These are phyloP conservation scores for Curvularia lunata DNA, from an alignment of 2,329 filamentous ascomycete genomes.

Conservation along the genomic window DNA sequence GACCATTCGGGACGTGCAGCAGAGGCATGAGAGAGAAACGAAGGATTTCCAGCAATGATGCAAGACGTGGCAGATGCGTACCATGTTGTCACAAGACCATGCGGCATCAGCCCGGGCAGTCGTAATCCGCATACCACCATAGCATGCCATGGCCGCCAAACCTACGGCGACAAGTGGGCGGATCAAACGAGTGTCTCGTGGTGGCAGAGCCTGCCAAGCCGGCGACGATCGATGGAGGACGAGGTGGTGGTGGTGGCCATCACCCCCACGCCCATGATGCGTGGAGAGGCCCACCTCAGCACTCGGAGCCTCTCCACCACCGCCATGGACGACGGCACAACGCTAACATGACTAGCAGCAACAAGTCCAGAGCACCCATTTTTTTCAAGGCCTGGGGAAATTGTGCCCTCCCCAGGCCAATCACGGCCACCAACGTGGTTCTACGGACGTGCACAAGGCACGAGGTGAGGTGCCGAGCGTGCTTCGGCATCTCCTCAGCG, in stretches of 20 bases:
- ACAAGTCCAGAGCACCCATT: conserved; percentile 1
- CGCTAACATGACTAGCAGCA: neutral
- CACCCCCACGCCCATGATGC: conserved; percentile 36
- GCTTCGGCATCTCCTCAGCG: conserved; percentile 32
- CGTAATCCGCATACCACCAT: conserved; percentile 21
- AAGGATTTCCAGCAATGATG: conserved; percentile 25
- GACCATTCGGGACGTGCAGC: conserved; percentile 24
- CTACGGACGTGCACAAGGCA: neutral
- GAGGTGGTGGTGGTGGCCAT: neutral
- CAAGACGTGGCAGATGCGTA: conserved; percentile 45
- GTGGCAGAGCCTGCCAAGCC: conserved; percentile 18
- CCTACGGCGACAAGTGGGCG: conserved; percentile 3
- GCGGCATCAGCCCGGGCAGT: conserved; percentile 30
- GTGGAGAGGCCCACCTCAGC: conserved; percentile 30
- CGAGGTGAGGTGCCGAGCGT: conserved; percentile 19
- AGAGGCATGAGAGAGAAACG: conserved; percentile 28
- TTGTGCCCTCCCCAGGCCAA: neutral
- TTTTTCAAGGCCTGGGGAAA: neutral
- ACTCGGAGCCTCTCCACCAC: conserved; percentile 24
- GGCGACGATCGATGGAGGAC: conserved; percentile 16
- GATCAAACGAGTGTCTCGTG: conserved; percentile 16
- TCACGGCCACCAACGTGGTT: neutral
- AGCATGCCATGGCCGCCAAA: conserved; percentile 11
- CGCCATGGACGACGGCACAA: neutral
- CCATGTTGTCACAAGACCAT: conserved; percentile 37